Evolutionary conservation across 148 eudicot species (phyloP).

Genomic region (Chenopodium album): DNA sequence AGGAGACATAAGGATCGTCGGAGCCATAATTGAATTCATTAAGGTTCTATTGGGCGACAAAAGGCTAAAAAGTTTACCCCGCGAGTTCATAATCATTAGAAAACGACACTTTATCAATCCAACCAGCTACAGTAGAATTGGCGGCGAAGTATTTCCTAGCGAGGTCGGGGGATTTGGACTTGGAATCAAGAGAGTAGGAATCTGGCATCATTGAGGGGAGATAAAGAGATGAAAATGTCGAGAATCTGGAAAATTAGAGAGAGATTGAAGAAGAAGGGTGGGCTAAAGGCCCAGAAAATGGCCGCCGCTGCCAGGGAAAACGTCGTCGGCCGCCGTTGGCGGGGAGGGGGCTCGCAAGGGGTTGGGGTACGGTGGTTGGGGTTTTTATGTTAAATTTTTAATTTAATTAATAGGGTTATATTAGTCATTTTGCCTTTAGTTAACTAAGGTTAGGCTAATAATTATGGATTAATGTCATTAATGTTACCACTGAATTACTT

Average conservation of each 20-base stretch:
- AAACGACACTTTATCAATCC: slow-evolving; percentile 53
- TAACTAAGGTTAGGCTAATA: too few species aligned
- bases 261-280: neutral
- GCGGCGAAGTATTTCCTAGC: slow-evolving; percentile 58
- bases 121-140: slow-evolving; percentile 23
- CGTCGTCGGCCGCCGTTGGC: too few species aligned
- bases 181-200: slow-evolving; percentile 24
- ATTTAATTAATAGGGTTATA: too few species aligned
- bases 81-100: slow-evolving; percentile 36
- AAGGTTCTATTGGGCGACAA: slow-evolving; percentile 64
- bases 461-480: too few species aligned
- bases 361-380: too few species aligned
- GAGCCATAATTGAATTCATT: slow-evolving; percentile 53
- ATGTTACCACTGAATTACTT: too few species aligned
- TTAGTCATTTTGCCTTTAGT: too few species aligned
- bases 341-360: too few species aligned
- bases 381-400: too few species aligned
- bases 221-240: slow-evolving; percentile 5
- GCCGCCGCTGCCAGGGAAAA: neutral
- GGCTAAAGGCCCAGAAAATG: slow-evolving; percentile 12
- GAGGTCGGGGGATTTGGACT: slow-evolving; percentile 70
- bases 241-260: slow-evolving; percentile 1
- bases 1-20: too few species aligned
- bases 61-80: slow-evolving; percentile 47
- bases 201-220: slow-evolving; percentile 54